Base-by-base conservation (phyloP, 768 basidiomycete genomes). In the Pholiota microspora region DNA sequence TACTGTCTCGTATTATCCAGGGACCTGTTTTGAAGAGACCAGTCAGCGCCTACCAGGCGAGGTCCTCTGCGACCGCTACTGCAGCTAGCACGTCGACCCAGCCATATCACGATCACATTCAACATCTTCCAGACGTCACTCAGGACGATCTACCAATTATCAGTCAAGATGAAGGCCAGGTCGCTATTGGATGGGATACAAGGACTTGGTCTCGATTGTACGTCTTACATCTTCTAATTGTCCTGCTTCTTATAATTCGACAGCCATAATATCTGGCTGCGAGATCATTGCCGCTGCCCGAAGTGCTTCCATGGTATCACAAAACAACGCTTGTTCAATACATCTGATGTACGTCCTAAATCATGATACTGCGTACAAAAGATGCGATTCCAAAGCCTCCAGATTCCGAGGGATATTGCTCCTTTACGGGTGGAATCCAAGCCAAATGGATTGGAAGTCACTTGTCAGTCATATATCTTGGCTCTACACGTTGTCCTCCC, bases 261-360 rank as follows among this genome's bases (percentile, higher is more conserved):
- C n/a, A 98, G 95, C 65, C 92, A 96, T 66, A 85, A 94, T 63
- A 81, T 93, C 35, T 97, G 93, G 89, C 73, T 98, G 21, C 77
- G 92, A 40, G 96, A 98, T 64, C 95, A 98, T 60, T 98, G 96
- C 67, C 80, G 94, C 29, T 97, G 94, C 67, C 73, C 87, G 4
- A 73, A 82, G 47, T 96, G 94, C 69, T 95, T 91, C 64, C 95
- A 98, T 69, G 74, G 86, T 0, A 67, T 85, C 56, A 98, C 95
- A 15, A 95, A 92, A 64, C 96, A 98, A 69, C 79, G 95, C n/a
- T 69, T 98, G 8, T 73, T 93, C 49, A 86, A 90, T 64, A 93
- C 94, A 1, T 92, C 88, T 59, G 85, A 90, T 59, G 95, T 89
- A 60, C 25, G 77, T n/a, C 3, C 25, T 35, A 8, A 3, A 48